Percentiles rank a stretch among this genome's conserved stretches.
phyloP scores from a whole-genome alignment of 306 rosid species.

The Sicyos edulis region DNA sequence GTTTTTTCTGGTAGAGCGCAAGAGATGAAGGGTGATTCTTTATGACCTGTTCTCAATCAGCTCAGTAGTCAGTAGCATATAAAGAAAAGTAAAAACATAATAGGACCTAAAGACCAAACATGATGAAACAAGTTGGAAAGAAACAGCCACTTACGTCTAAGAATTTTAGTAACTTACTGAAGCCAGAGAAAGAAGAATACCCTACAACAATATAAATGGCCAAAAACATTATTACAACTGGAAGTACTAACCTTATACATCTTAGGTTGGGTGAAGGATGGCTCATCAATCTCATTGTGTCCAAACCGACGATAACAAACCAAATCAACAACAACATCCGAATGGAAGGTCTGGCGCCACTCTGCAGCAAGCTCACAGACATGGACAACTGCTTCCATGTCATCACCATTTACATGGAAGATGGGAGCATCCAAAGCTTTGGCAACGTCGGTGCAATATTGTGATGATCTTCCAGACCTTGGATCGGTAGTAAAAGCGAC shows the following conservation, averaged over 20 bases:
- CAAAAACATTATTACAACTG: neutral
- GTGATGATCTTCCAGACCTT: constrained; percentile 73
- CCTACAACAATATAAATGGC: neutral
- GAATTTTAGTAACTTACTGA: neutral
- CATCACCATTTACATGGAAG: constrained; percentile 88
- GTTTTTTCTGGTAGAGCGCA: constrained; percentile 73
- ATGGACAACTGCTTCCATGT: constrained; percentile 95
- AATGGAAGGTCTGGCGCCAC: constrained; percentile 98
- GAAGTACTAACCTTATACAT: constrained; percentile 77
- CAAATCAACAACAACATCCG: constrained; percentile 91
- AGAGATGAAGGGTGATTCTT: constrained; percentile 80
- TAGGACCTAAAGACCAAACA: neutral
- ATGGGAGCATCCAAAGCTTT: constrained; percentile 90
- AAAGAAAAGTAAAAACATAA: constrained; percentile 13
- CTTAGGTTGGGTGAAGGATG: constrained; percentile 94
- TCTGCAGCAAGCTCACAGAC: constrained; percentile 96
- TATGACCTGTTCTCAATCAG: constrained; percentile 49
- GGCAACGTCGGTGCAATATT: constrained; percentile 92
- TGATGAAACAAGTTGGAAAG: neutral
- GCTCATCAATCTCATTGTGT: constrained; percentile 96
- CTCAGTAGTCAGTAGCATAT: constrained; percentile 23
- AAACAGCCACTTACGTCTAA: neutral
- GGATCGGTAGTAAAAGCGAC: constrained; percentile 98
- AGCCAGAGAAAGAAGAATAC: neutral
- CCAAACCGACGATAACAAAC: constrained; percentile 96